Evolutionary conservation across 192 early-diverging fungal genomes (phyloP).

Genomic region (Coemansia sp.): DNA sequence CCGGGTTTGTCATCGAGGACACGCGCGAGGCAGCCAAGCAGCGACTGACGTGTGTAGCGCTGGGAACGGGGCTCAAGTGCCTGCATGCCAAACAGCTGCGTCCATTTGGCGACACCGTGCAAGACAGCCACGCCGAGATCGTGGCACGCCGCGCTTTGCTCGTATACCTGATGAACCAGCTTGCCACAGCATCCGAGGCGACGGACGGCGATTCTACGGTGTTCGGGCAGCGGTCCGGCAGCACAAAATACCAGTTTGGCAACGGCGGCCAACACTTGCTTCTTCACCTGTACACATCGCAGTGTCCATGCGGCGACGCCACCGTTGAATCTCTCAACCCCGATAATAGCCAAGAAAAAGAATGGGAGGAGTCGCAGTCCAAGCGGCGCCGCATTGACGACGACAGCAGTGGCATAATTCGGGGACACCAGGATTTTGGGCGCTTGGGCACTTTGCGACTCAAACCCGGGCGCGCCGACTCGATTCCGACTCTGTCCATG

Average conservation of each 20-base stretch:
- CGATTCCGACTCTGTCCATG: constrained; percentile 46
- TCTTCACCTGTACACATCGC: constrained; percentile 37
- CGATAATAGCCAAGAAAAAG: background rate
- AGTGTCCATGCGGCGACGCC: constrained; percentile 42
- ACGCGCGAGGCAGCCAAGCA: background rate
- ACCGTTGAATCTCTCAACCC: constrained; percentile 6
- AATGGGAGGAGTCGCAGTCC: background rate
- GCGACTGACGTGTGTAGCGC: constrained; percentile 21
- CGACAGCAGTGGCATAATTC: background rate
- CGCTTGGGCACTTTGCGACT: constrained; percentile 8
- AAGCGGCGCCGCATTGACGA: constrained; percentile 12
- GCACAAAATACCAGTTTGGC: background rate
- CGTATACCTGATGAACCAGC: constrained; percentile 48
- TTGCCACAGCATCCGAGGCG: background rate
- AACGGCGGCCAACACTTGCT: background rate
- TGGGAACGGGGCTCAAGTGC: constrained; percentile 84
- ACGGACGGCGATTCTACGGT: background rate
- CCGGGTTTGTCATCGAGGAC: constrained; percentile 60
- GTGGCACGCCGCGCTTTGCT: constrained; percentile 75
- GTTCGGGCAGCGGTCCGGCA: background rate
- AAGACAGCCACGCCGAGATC: constrained; percentile 88
- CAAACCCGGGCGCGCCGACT: constrained; percentile 47
- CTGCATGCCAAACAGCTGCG: constrained; percentile 57
- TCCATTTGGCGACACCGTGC: constrained; percentile 59
- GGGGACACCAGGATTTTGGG: constrained; percentile 15